Percentiles rank a stretch among this genome's conserved stretches.
These are phyloP conservation scores for Deinandra increscens DNA, from an alignment of 129 eudicot genomes.

Conservation along the genomic window DNA sequence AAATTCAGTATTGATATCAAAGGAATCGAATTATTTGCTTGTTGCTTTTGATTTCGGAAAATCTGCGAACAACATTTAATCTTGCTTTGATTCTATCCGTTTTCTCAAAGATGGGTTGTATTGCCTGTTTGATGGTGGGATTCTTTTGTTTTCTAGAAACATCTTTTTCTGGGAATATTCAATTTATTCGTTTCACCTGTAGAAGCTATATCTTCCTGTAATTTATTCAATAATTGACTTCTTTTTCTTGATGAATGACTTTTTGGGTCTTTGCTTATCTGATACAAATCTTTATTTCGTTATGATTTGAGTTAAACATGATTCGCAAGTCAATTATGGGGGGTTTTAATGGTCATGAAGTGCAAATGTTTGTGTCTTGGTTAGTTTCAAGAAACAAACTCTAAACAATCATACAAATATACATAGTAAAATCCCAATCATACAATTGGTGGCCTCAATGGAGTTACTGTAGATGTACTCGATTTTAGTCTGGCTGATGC, in stretches of 20 bases:
- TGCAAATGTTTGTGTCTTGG: not conserved
- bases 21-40: not conserved
- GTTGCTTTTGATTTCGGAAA: too few species aligned
- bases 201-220: not conserved
- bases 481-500: too few species aligned
- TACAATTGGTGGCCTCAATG: too few species aligned
- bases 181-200: slow-evolving; percentile 12
- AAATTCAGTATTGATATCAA: not conserved
- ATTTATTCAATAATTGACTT: slow-evolving; percentile 1
- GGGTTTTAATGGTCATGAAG: not conserved
- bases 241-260: not conserved
- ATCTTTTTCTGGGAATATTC: slow-evolving; percentile 25
- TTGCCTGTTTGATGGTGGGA: slow-evolving; percentile 16
- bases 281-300: not conserved
- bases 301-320: not conserved
- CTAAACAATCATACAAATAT: too few species aligned
- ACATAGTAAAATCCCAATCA: too few species aligned
- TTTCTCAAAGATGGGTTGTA: not conserved
- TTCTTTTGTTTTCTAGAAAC: slow-evolving; percentile 20
- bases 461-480: too few species aligned
- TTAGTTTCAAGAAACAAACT: not conserved
- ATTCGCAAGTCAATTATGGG: too few species aligned
- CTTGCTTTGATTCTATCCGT: slow-evolving; percentile 9
- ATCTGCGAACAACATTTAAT: too few species aligned
- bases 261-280: too few species aligned